These are phyloP conservation scores for Asclepias syriaca DNA, from an alignment of 257 asterid species.

Conservation along the genomic window DNA sequence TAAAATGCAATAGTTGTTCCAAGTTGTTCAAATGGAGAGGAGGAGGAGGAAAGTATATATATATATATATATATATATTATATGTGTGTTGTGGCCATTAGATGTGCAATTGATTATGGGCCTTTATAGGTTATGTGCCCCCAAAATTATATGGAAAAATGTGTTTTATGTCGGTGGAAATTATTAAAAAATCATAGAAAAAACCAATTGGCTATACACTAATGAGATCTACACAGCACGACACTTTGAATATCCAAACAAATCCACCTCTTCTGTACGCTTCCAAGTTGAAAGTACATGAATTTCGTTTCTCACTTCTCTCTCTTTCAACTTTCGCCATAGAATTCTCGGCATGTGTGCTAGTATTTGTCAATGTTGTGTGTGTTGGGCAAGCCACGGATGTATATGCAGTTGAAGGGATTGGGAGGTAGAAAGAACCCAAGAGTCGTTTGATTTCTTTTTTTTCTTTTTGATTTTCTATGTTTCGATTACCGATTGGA, in stretches of 20 bases:
- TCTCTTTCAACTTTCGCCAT: not conserved
- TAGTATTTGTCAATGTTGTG: not conserved
- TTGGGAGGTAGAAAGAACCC: slow-evolving; percentile 7
- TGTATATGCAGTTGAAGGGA: not conserved
- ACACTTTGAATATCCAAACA: slow-evolving; percentile 26
- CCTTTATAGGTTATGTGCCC: slow-evolving; percentile 2
- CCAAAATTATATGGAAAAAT: slow-evolving; percentile 9
- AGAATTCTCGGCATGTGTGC: slow-evolving; percentile 1
- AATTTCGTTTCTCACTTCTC: not conserved
- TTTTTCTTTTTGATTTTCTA: not conserved
- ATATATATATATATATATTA: too few relatives aligned
- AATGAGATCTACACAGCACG: slow-evolving; percentile 21
- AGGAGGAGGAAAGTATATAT: too few relatives aligned
- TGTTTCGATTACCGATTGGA: slow-evolving; percentile 7
- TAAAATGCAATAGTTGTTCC: not conserved
- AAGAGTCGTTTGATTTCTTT: slow-evolving; percentile 9
- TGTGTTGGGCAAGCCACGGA: not conserved
- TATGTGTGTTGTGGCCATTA: slow-evolving; percentile 2
- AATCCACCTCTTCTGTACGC: slow-evolving; percentile 12
- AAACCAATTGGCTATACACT: slow-evolving; percentile 10
- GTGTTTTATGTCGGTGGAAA: slow-evolving; percentile 28
- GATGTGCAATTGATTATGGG: slow-evolving; percentile 20
- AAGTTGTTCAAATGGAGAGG: not conserved
- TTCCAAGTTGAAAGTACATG: not conserved
- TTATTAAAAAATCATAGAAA: slow-evolving; percentile 9